Percentiles rank a stretch among this genome's conserved stretches.
Conservation (phyloP, 208 protist species). For the Trypanosoma platydactyli region DNA sequence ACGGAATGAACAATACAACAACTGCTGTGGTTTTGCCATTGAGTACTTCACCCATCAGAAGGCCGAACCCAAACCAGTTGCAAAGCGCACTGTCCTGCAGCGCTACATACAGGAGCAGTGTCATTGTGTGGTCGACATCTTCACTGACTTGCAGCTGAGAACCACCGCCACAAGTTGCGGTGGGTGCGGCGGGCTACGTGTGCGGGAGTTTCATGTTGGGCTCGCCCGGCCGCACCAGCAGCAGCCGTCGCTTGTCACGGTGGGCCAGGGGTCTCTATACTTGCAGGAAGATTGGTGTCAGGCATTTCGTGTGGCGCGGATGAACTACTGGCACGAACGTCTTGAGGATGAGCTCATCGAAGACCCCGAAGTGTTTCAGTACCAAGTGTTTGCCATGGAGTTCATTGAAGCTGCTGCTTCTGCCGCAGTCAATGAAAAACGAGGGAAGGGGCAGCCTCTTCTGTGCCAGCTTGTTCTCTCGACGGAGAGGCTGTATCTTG, state of each 20-base stretch:
- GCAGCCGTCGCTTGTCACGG: not conserved
- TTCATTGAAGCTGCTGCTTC: not conserved
- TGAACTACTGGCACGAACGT: slow-evolving; percentile 31
- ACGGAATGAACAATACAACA: not conserved
- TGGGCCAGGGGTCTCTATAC: slow-evolving; percentile 7
- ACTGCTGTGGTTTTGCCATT: slow-evolving; percentile 25
- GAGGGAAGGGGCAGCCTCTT: not conserved
- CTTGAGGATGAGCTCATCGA: slow-evolving; percentile 24
- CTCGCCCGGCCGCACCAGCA: slow-evolving; percentile 4
- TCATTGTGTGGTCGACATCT: slow-evolving; percentile 16
- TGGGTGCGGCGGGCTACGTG: slow-evolving; percentile 14
- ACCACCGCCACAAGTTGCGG: not conserved
- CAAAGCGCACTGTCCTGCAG: slow-evolving; percentile 12
- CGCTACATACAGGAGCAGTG: slow-evolving; percentile 19
- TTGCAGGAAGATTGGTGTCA: slow-evolving; percentile 25
- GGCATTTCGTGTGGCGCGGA: slow-evolving; percentile 16
- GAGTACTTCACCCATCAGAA: slow-evolving; percentile 20
- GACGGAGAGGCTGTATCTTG: slow-evolving; percentile 23
- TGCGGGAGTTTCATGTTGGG: slow-evolving; percentile 28
- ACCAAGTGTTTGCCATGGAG: slow-evolving; percentile 25
- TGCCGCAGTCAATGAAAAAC: not conserved
- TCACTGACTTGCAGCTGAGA: slow-evolving; percentile 17
- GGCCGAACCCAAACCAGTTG: slow-evolving; percentile 1
- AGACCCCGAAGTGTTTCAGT: slow-evolving; percentile 26
- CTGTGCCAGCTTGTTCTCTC: slow-evolving; percentile 28